Evolutionary conservation across 345 rosid genomes (phyloP), one percentile per base, ranked within the genome.

Genomic region (Lepidium didymum): DNA sequence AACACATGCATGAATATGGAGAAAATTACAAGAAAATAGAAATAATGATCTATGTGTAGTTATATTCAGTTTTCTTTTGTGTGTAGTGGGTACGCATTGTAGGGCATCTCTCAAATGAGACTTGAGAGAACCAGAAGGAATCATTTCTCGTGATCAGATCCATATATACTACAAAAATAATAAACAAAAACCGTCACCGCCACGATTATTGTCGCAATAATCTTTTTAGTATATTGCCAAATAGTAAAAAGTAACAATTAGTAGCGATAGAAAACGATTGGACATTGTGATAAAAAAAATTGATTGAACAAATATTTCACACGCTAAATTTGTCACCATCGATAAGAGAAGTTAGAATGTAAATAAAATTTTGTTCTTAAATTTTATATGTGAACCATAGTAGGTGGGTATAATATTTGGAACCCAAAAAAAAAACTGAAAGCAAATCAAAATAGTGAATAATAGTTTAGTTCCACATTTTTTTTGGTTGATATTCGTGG

Each of bases 41-140:
- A 1, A 14, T 15, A 29, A 29, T 29, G 33, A 29, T 29, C 1
- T 5, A 16, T 8, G 69, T 62, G 64, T 36, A 34, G 64, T 63
- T 71, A 45, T 15, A 11, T 60, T 53, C 56, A 35, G 31, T 18
- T 55, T 35, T 25, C 3, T 25, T 25, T 25, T 29, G 45, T 9
- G n/a, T n/a, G n/a, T n/a, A n/a, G 69, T 55, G 62, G 69, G 64
- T 71, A 44, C 23, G 14, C 34, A 36, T 35, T 44, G 75, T 53
- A 54, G 68, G 62, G 14, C 38, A 70, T 62, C 18, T 43, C 34
- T 43, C 40, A 34, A 43, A 44, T 70, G 42, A 35, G 44, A 54
- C 41, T 45, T 54, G 40, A 45, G 57, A 55, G 47, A 35, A 45
- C 46, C n/a, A 54, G 56, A 62, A 37, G 18, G 69, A 46, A 47